Evolutionary conservation across 306 rosid genomes (phyloP), one percentile per base, ranked within the genome.

Genomic region (Rubus idaeus): DNA sequence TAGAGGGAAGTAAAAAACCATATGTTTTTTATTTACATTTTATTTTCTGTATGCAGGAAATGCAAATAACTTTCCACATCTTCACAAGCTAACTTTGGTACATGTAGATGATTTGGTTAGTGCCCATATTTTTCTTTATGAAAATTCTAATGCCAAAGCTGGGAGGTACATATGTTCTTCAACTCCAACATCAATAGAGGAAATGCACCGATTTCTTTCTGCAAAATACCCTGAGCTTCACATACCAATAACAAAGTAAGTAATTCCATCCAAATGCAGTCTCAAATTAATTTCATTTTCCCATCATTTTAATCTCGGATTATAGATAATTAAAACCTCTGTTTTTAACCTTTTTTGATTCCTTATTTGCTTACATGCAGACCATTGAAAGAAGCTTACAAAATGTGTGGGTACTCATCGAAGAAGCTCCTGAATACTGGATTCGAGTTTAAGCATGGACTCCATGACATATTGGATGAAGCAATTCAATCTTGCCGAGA

Each of bases 161-260:
- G 96, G 93, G 20, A 83, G 93, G 72, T 92, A 88, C 44, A 86
- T 74, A 80, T 92, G 97, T 21, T 87, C 91, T 23, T 76, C 87
- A 23, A 75, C 75, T 65, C 21, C 42, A 17, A 68, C 78, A n/a
- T 21, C 87, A 5, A 50, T 83, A 26, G 83, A 84, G 69, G 71
- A 49, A 71, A 75, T 68, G 50, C 39, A 39, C 75, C 65, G 81
- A 71, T 69, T 86, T 74, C 58, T 89, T n/a, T 74, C 73, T 30
- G 71, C 75, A 18, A 90, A 70, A 63, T 90, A 83, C 74, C 93
- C 89, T 2, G 81, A 80, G 37, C 81, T 64, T 77, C 84, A 64
- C 57, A 79, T 85, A 12, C 90, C 89, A 45, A 58, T 84, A 56
- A 10, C 9, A n/a, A 80, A 86, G 94, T 91, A 71, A 86, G 96